Evolutionary conservation across 1,284 basidiomycete genomes (phyloP), one percentile per base, ranked within the genome.

Genomic region (Sphagnurus paluster): DNA sequence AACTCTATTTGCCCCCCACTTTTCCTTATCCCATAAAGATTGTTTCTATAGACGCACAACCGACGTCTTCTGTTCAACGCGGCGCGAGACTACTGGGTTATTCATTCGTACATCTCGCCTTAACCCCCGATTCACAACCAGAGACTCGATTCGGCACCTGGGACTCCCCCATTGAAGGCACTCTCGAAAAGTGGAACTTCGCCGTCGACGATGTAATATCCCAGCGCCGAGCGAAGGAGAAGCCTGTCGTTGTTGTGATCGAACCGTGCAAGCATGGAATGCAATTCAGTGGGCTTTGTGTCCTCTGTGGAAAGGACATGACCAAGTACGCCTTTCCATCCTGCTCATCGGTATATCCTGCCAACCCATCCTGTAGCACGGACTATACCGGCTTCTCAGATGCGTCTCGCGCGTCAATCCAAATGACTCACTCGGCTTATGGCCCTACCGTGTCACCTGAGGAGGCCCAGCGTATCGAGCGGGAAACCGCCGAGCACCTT

Each of bases 221-320:
- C n/a, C 61, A 68, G 39, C 71, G 75, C 46, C 74, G 65, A 55
- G 82, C 82, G 14, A 76, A 70, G 53, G 76, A 78, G 32, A 76
- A 69, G 45, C 74, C 86, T 1, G 77, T 82, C 43, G 67, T 93
- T 19, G 69, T 77, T 35, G 72, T 96, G 53, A 69, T 80, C 39
- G 93, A 96, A 65, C 87, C 90, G 14, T 99, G 95, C 71, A 92
- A 90, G 42, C 95, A 99, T 67, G 90, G 90, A 39, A 86, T 96
- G 56, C 94, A 98, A 67, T 76, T 96, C 48, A 84, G 86, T 29
- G 96, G 96, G 1, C 77, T 98, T 50, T 99, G 95, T 64, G 93
- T 90, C 1, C 67, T 96, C 24, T 99, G 95, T 63, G 95, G 94
- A 29, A 92, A 90, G 67, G 93, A 97, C 58, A 84, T 98, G 75